Conservation (phyloP, 805 yeast genomes). For the Candida andamanensis region DNA sequence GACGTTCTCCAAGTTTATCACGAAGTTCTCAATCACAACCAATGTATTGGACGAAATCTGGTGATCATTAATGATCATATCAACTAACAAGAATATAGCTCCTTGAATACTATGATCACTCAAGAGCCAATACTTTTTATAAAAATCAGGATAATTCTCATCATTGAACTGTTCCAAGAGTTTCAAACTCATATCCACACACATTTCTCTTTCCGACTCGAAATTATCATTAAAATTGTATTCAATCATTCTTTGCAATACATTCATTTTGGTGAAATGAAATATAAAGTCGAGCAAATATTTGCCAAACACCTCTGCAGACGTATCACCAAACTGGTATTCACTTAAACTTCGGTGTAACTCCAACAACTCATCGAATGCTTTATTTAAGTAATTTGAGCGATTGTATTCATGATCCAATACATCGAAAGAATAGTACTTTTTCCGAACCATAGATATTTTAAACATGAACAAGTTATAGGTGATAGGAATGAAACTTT, state of each 20-base stretch:
- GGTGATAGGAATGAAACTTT: slow-evolving; percentile 16
- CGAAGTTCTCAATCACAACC: slow-evolving; percentile 1
- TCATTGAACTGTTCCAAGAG: slow-evolving; percentile 5
- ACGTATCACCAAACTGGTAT: neutral
- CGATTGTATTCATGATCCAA: neutral
- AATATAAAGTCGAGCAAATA: slow-evolving; percentile 2
- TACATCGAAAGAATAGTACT: slow-evolving; percentile 19
- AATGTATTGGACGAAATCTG: neutral
- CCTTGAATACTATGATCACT: slow-evolving; percentile 8
- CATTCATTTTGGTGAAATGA: slow-evolving; percentile 1
- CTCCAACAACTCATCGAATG: neutral
- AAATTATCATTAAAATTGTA: neutral
- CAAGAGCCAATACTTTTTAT: slow-evolving; percentile 8
- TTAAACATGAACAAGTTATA: slow-evolving; percentile 14
- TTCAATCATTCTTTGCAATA: slow-evolving; percentile 1
- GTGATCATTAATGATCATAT: slow-evolving; percentile 6
- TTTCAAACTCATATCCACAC: neutral
- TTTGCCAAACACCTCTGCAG: neutral
- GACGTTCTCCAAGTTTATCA: slow-evolving; percentile 2
- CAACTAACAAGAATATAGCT: slow-evolving; percentile 6
- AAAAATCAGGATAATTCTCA: slow-evolving; percentile 5
- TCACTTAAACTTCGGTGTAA: neutral
- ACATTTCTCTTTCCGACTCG: slow-evolving; percentile 1
- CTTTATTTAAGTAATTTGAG: neutral
- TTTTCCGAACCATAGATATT: slow-evolving; percentile 19